Conservation (phyloP, 352 stramenopile genomes). For the Pythium insidiosum region DNA sequence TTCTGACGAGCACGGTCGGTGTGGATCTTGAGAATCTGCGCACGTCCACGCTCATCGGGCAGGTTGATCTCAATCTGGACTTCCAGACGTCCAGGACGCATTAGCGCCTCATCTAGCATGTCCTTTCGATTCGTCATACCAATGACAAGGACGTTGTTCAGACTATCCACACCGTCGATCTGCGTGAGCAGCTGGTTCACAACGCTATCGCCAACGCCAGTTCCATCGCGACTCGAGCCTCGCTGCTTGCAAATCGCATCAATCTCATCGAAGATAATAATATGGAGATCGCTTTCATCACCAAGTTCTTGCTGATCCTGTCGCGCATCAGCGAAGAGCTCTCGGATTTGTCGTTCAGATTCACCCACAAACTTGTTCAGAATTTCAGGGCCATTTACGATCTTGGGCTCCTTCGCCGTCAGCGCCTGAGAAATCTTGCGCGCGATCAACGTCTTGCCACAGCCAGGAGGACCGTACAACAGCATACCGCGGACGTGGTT, state of each 20-base stretch:
- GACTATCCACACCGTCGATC: conserved; percentile 98
- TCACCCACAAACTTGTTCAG: conserved; percentile 99
- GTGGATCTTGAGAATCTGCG: conserved; percentile 98
- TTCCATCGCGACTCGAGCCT: conserved; percentile 90
- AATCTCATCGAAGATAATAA: conserved; percentile 99
- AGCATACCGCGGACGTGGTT: conserved; percentile 96
- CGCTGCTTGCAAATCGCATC: conserved; percentile 99
- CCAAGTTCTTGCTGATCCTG: conserved; percentile 87
- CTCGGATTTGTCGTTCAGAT: conserved; percentile 98
- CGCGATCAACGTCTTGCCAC: conserved; percentile 97
- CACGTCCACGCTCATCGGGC: conserved; percentile 91
- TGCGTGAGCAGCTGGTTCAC: conserved; percentile 99
- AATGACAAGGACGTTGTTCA: conserved; percentile 99
- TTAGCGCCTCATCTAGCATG: conserved; percentile 94
- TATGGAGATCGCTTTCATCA: conserved; percentile 97
- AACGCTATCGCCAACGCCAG: conserved; percentile 95
- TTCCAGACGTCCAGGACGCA: conserved; percentile 98
- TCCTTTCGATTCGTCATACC: conserved; percentile 99
- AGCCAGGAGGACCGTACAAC: conserved; percentile 81
- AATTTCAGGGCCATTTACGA: conserved; percentile 99
- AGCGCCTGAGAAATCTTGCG: conserved; percentile 96
- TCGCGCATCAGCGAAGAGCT: conserved; percentile 94
- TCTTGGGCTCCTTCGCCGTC: conserved; percentile 94
- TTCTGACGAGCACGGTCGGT: conserved; percentile 85
- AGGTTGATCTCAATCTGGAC: conserved; percentile 99